These are phyloP conservation scores for Mycotypha africana DNA, from an alignment of 371 early-diverging fungal genomes.

Conservation along the genomic window DNA sequence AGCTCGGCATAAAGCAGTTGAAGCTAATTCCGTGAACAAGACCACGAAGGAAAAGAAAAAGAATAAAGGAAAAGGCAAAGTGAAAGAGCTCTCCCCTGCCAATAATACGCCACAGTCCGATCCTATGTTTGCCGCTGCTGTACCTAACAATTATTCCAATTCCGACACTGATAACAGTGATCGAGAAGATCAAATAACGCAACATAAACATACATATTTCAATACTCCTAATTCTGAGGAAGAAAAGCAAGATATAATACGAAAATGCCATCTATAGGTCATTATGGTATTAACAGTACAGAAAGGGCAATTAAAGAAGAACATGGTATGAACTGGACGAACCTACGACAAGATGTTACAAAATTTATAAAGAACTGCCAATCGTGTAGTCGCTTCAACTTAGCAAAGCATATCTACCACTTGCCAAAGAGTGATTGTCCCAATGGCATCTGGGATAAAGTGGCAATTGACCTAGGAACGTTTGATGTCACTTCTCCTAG, in stretches of 20 bases:
- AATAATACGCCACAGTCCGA: too few species aligned
- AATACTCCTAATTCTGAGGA: too few species aligned
- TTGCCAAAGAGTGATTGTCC: neutral
- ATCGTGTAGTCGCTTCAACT: neutral
- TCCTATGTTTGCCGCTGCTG: neutral
- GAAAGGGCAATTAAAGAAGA: neutral
- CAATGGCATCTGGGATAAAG: neutral
- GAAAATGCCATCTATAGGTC: neutral
- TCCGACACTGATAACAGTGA: neutral
- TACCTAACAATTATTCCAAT: neutral
- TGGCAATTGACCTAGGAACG: neutral
- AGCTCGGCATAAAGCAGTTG: neutral
- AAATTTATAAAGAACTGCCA: neutral
- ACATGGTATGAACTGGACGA: neutral
- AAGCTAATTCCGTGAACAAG: too few species aligned
- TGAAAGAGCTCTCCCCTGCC: too few species aligned
- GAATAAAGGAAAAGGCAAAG: neutral
- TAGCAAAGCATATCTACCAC: neutral
- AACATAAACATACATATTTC: too few species aligned
- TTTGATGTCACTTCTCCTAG: slow-evolving; percentile 2
- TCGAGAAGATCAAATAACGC: too few species aligned
- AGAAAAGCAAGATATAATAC: neutral
- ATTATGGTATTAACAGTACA: neutral
- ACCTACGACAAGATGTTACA: neutral
- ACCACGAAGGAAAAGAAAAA: neutral